Base-by-base conservation (phyloP, 2,329 filamentous ascomycete genomes). In the Penicillium hesseltinei region DNA sequence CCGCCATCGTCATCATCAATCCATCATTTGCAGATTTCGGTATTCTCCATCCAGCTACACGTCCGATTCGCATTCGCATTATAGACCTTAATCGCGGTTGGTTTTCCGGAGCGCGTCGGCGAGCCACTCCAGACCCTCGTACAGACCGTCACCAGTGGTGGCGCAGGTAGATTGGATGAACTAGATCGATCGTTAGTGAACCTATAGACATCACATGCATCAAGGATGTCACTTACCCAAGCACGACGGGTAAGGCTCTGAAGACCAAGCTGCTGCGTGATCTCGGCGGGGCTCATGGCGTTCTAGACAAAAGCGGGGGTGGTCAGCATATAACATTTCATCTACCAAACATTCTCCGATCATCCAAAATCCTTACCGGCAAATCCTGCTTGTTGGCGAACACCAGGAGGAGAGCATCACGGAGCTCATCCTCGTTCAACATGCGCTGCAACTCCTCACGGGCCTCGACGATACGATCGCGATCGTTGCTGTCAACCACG, bases 331-430 rank as follows among this genome's bases (percentile, higher is more conserved):
- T 65, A 19, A 38, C 17, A 49, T 33, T 48, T 61, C 52, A 60
- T 43, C n/a, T 5, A 13, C 3, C 15, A 17, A 27, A 33, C 10
- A 13, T 25, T 15, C 2, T 17, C 21, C 29, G 17, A 27, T n/a
- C 5, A 44, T 45, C 10, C 39, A 13, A 17, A 17, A n/a, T 46
- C n/a, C 92, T 78, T 84, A 97, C 94, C 71, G 89, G 89, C 79
- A 97, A 83, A 92, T 99, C 94, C 85, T 99, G 94, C 86, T 99
- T 99, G 88, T 99, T 99, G 81, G 94, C 94, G 75, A 99, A 99
- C 73, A 99, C 93, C 73, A 99, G 82, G 70, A 99, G 86, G 71
- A 97, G 88, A 68, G 94, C 94, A 77, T 99, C 94, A 77, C 93
- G 90, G 79, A 99, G 91, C 84, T 99, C 94, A 69, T 96, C 90